Evolutionary conservation across 2,329 filamentous ascomycete species (phyloP).

Genomic region (Neonectria coccinea): DNA sequence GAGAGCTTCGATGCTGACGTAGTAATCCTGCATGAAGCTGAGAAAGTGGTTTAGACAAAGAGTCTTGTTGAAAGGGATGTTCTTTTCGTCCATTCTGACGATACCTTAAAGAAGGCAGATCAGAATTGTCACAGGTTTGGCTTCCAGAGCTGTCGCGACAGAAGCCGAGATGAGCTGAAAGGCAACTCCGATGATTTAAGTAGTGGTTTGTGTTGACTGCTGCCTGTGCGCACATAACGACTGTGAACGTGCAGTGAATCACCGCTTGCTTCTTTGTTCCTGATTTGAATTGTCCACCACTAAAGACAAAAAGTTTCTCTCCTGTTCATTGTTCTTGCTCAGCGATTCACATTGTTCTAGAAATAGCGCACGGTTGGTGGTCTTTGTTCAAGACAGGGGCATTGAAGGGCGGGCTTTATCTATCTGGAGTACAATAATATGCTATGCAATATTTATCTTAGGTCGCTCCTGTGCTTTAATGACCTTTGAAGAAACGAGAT

Average conservation of each 20-base stretch:
- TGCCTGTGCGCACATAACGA: background rate
- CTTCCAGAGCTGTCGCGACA: background rate
- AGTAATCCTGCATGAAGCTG: background rate
- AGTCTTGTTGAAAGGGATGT: background rate
- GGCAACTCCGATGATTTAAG: background rate
- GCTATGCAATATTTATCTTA: no score
- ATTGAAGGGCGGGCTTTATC: background rate
- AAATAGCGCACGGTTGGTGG: background rate
- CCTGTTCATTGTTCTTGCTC: background rate
- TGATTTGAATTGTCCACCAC: background rate
- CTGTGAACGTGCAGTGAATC: background rate
- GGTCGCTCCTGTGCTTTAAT: no score
- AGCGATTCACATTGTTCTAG: background rate
- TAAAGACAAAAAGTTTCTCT: background rate
- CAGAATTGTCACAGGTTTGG: background rate
- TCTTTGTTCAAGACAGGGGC: background rate
- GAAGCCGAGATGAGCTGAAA: background rate
- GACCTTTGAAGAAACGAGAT: no score
- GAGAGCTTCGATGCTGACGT: background rate
- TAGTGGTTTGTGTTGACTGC: background rate
- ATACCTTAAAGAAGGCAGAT: background rate
- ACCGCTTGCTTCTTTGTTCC: background rate
- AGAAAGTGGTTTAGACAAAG: conserved; percentile 24
- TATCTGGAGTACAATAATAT: no score
- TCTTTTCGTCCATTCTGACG: background rate